A percentile compares a stretch with the other conserved stretches of the same genome.
Evolutionary conservation across 2,329 filamentous ascomycete genomes (phyloP).

Genomic region (Colletotrichum costaricense): DNA sequence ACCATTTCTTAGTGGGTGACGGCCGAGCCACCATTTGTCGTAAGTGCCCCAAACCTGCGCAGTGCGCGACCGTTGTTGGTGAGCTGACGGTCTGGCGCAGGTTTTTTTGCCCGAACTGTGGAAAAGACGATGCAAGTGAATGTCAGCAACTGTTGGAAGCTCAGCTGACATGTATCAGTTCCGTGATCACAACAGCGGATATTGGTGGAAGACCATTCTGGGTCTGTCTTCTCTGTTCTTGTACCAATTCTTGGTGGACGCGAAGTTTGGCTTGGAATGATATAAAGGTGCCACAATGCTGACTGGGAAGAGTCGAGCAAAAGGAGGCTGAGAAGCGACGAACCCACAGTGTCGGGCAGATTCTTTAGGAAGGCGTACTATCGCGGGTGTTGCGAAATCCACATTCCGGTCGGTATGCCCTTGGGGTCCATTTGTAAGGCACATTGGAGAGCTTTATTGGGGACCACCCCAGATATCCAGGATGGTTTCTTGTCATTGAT

Average conservation of each 20-base stretch:
- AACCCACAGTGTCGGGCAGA: slow-evolving; percentile 8
- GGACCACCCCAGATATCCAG: background rate
- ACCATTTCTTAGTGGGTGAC: slow-evolving; percentile 20
- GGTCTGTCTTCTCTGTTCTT: background rate
- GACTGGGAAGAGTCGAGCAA: background rate
- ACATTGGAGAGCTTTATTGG: background rate
- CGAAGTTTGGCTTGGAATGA: background rate
- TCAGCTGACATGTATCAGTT: background rate
- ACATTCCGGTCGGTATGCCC: slow-evolving; percentile 26
- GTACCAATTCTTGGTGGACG: background rate
- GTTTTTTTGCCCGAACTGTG: background rate
- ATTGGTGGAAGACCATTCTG: background rate
- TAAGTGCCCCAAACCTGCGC: slow-evolving; percentile 28
- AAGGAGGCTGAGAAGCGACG: slow-evolving; percentile 9
- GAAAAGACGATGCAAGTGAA: background rate
- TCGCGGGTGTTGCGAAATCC: slow-evolving; percentile 13
- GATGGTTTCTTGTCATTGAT: background rate
- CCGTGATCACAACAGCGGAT: background rate
- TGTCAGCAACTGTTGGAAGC: background rate
- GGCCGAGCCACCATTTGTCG: slow-evolving; percentile 33
- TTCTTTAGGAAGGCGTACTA: slow-evolving; percentile 6
- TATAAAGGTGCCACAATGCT: background rate
- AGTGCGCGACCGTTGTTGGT: background rate
- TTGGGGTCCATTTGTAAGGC: background rate
- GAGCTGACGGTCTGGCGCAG: slow-evolving; percentile 9